These are phyloP conservation scores for Nemania diffusa DNA, from an alignment of 2,329 filamentous ascomycete species.

Conservation along the genomic window DNA sequence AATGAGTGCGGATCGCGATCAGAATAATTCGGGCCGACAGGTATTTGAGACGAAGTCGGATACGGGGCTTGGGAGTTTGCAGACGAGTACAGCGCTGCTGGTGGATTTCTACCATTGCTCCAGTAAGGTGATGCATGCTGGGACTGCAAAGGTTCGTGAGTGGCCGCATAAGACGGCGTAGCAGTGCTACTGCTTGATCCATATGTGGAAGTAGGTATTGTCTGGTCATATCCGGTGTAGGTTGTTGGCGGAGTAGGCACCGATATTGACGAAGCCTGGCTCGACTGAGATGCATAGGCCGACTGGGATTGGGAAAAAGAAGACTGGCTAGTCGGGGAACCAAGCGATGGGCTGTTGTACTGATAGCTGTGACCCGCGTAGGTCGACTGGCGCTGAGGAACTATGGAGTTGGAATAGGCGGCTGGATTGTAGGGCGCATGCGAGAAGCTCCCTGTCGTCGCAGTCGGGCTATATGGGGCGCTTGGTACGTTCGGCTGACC, in stretches of 20 bases:
- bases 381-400: slow-evolving; percentile 62
- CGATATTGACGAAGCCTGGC: slow-evolving; percentile 44
- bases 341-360: slow-evolving; percentile 53
- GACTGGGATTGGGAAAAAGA: slow-evolving; percentile 48
- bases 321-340: slow-evolving; percentile 46
- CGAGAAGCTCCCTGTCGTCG: slow-evolving; percentile 56
- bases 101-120: slow-evolving; percentile 54
- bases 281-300: slow-evolving; percentile 40
- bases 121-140: slow-evolving; percentile 49
- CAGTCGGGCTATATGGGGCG: slow-evolving; percentile 51
- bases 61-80: slow-evolving; percentile 60
- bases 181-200: slow-evolving; percentile 40
- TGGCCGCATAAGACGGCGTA: slow-evolving; percentile 39
- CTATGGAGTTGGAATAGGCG: slow-evolving; percentile 62
- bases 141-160: slow-evolving; percentile 49
- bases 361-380: slow-evolving; percentile 60
- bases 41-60: slow-evolving; percentile 63
- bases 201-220: slow-evolving; percentile 53
- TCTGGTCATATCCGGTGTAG: slow-evolving; percentile 55
- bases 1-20: slow-evolving; percentile 59
- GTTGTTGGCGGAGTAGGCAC: slow-evolving; percentile 46
- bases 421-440: slow-evolving; percentile 69
- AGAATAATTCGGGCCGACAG: slow-evolving; percentile 63
- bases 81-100: slow-evolving; percentile 52
- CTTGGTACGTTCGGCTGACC: slow-evolving; percentile 48